A percentile compares a stretch with the other conserved stretches of the same genome.
Evolutionary conservation across 1,284 basidiomycete species (phyloP).

Genomic region (Ustilago crameri): DNA sequence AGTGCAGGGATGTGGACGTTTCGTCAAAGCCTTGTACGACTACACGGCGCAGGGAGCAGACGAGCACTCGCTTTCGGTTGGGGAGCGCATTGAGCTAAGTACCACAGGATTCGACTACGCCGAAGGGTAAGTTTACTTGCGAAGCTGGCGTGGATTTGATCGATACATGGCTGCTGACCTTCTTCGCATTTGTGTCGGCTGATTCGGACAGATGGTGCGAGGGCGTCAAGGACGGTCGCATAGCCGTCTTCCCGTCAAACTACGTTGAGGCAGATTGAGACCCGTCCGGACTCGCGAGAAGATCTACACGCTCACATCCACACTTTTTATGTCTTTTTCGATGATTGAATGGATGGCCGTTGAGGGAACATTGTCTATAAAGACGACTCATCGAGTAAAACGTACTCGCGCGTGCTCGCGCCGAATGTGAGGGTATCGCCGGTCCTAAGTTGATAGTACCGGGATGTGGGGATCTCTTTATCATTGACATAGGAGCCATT

Average conservation of each 20-base stretch:
- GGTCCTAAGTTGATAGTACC: conserved; percentile 88
- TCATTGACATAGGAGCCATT: conserved; percentile 94
- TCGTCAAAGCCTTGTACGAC: conserved; percentile 51
- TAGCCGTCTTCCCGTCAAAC: conserved; percentile 48
- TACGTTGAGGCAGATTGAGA: conserved; percentile 38
- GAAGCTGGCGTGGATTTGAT: no score
- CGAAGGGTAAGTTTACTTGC: conserved; percentile 46
- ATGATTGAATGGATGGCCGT: neutral
- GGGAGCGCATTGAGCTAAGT: conserved; percentile 45
- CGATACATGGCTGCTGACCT: no score
- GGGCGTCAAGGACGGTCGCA: conserved; percentile 37
- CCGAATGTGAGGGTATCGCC: conserved; percentile 73
- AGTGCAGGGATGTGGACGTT: conserved; percentile 30
- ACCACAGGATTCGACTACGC: conserved; percentile 40
- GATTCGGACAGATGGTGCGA: conserved; percentile 34
- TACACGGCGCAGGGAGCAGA: conserved; percentile 49
- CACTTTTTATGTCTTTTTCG: no score
- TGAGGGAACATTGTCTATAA: conserved; percentile 3
- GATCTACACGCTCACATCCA: neutral
- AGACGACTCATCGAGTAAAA: conserved; percentile 57
- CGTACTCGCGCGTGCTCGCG: conserved; percentile 61
- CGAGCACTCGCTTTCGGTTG: conserved; percentile 33
- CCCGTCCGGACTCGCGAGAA: neutral
- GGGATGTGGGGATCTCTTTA: conserved; percentile 81
- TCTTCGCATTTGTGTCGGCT: neutral